phyloP scores from a whole-genome alignment of 192 early-diverging fungal genomes.

The Coemansia sp. region DNA sequence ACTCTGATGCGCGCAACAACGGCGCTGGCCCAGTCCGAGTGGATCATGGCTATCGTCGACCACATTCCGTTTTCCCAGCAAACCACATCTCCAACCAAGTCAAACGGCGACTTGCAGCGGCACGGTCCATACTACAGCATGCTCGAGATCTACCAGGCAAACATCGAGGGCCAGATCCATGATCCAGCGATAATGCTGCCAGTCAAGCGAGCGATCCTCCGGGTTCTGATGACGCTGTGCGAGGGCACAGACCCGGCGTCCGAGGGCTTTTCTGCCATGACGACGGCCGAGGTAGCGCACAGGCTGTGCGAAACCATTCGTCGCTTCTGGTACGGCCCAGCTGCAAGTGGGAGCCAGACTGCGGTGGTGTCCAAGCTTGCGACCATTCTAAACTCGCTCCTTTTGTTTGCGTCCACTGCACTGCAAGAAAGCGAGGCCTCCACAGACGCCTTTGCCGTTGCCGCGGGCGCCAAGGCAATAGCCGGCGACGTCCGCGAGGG shows the following conservation, averaged over 20 bases:
- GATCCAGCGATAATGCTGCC: conserved; percentile 20
- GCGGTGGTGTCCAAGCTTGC: conserved; percentile 15
- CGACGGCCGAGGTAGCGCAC: conserved; percentile 46
- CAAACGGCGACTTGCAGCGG: neutral
- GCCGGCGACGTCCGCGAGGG: neutral
- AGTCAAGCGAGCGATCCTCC: conserved; percentile 34
- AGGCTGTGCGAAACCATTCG: conserved; percentile 20
- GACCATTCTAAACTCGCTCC: conserved; percentile 32
- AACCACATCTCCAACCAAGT: neutral
- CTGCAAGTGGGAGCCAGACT: neutral
- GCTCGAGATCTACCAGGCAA: conserved; percentile 43
- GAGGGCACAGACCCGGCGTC: conserved; percentile 29
- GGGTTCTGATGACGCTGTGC: conserved; percentile 35
- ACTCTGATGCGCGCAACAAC: conserved; percentile 16
- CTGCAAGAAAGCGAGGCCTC: conserved; percentile 44
- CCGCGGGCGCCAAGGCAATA: conserved; percentile 20
- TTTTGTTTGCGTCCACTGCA: conserved; percentile 40
- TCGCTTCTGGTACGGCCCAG: conserved; percentile 30
- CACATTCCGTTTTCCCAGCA: conserved; percentile 10
- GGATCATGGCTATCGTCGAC: conserved; percentile 18
- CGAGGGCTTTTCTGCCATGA: conserved; percentile 47
- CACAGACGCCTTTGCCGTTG: conserved; percentile 44
- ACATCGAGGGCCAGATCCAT: conserved; percentile 27
- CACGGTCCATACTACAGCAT: conserved; percentile 7
- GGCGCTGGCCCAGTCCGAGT: conserved; percentile 26